Base-by-base conservation (phyloP, 2,329 filamentous ascomycete species). In the Diaporthe sp. region DNA sequence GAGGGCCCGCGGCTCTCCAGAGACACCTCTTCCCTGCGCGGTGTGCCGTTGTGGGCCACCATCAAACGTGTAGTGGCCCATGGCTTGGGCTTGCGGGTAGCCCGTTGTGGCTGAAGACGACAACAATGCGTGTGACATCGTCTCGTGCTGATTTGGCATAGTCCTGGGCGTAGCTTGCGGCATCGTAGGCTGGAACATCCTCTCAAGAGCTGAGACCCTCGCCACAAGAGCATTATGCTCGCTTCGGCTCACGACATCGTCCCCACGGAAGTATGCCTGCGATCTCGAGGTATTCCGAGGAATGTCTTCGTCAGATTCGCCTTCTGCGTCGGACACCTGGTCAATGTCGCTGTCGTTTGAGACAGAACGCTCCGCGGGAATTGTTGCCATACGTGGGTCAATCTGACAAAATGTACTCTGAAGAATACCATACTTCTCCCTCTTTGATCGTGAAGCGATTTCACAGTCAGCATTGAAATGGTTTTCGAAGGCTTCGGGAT, bases 401-500 rank as follows among this genome's bases (percentile, higher is more conserved):
- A 67, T 73, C 12, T 47, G 47, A 25, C 75, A 76, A 37, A 76
- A 76, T 12, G 75, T 76, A 2, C 58, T 65, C 58, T 72, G 73
- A 17, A 76, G 31, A 28, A 75, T 72, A 37, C 61, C 47, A 37
- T 75, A 76, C 34, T 76, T 76, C 39, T 76, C 75, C 20, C 75
- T 71, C 63, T 76, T 76, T 51, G 73, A 75, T 31, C 75, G 63
- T 42, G 75, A 76, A 9, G 67, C 75, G 8, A 60, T 76, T 57
- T 75, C 70, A 57, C 75, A 76, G 15, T 75, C 75, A n/a, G 34
- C 12, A 7, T 68, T 75, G 25, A 81, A 42, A 74, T 84, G 82
- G 12, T n/a, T 47, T 2, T 80, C 77, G 65, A 84, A 83, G 4
- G 71, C 71, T 1, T 72, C 70, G 42, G 76, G 77, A 44, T 81